Evolutionary conservation across 139 green algal genomes (phyloP), one percentile per base, ranked within the genome.

Genomic region (Pleodorina starrii): DNA sequence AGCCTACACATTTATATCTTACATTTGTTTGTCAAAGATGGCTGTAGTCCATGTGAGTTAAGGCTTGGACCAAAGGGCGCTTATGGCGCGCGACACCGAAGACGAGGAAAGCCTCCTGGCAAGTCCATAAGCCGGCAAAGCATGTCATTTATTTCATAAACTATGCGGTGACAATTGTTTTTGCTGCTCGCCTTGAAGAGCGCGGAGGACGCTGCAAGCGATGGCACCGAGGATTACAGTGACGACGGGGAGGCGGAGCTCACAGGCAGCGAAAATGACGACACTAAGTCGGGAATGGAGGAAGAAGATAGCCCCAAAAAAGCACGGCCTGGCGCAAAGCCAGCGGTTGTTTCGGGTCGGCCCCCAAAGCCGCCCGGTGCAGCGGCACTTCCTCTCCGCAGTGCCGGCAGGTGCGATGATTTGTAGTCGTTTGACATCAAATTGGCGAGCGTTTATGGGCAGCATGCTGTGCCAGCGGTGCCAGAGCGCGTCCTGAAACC

Each of bases 51-150:
- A 80, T 80, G 72, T 54, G 43, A 57, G 21, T 54, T 16, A 17
- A 36, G 40, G 17, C 32, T 14, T 40, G 57, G 40, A 4, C 25
- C 38, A 57, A 3, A n/a, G n/a, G n/a, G 40, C 43, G 63, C 63
- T 73, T 38, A 80, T 80, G 72, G 72, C 72, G 42, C 42, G 38
- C 72, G 72, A 80, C 23, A 40, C 35, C 72, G 57, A 77, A 36
- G 72, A 57, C 11, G 72, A 80, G 72, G 72, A 80, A 10, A 21
- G 35, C 3, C 1, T 51, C 7, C 19, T 54, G 72, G 72, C 72
- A 80, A 80, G 72, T 80, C n/a, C n/a, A n/a, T n/a, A n/a, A n/a
- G n/a, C n/a, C n/a, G n/a, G n/a, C n/a, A n/a, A n/a, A n/a, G n/a
- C n/a, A n/a, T n/a, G n/a, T n/a, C n/a, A n/a, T n/a, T n/a, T n/a